phyloP scores from a whole-genome alignment of 352 stramenopile species.

The Globisporangium mamillatum region DNA sequence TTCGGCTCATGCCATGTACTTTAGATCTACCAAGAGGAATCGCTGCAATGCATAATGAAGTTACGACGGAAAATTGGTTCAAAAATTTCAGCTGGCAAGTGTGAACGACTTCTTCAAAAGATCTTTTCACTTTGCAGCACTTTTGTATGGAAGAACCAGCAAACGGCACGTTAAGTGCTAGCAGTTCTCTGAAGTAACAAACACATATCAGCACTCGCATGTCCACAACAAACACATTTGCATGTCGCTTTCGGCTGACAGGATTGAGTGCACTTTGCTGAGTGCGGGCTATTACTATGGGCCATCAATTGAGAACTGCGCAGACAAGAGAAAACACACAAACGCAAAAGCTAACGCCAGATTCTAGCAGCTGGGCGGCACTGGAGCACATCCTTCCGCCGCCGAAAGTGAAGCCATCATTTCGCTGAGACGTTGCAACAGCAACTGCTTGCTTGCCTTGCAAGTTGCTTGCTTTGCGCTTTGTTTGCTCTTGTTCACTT shows the following conservation, averaged over 20 bases:
- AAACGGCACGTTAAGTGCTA: too few species aligned
- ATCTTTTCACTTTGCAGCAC: too few species aligned
- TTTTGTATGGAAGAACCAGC: too few species aligned
- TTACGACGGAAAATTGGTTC: too few species aligned
- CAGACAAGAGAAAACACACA: neutral
- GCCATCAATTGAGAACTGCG: neutral
- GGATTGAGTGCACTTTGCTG: too few species aligned
- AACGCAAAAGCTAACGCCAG: neutral
- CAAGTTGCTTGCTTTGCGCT: neutral
- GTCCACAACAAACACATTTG: neutral
- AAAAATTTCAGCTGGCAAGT: too few species aligned
- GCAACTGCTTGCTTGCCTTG: neutral
- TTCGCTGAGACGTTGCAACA: neutral
- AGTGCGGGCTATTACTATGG: neutral
- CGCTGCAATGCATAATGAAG: too few species aligned
- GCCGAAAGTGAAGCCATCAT: neutral
- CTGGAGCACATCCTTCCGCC: neutral
- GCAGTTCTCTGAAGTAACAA: too few species aligned
- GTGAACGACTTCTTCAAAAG: too few species aligned
- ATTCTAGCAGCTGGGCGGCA: slow-evolving; percentile 2
- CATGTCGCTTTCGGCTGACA: neutral
- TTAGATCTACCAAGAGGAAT: too few species aligned
- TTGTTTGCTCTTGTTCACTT: neutral
- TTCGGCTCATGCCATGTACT: too few species aligned
- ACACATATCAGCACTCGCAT: too few species aligned